A percentile compares a stretch with the other conserved stretches of the same genome.
phyloP scores from a whole-genome alignment of 192 early-diverging fungal species.

The Lunasporangiospora selenospora region DNA sequence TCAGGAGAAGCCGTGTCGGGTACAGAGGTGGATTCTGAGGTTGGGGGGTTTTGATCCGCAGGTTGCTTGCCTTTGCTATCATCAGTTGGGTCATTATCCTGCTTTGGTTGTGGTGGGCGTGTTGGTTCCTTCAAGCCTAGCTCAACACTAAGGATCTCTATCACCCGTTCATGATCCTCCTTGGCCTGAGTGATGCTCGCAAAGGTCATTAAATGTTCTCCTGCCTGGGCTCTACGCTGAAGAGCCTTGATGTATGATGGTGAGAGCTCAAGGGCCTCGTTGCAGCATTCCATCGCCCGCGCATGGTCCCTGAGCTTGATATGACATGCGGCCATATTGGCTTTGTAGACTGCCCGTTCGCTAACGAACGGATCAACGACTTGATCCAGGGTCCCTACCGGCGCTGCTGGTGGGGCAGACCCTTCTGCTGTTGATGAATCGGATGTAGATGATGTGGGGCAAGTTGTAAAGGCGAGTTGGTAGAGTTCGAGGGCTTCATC shows the following conservation, averaged over 20 bases:
- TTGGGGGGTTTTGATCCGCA: too few species aligned
- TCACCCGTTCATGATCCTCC: constrained; percentile 51
- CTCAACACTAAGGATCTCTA: constrained; percentile 48
- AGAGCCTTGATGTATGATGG: constrained; percentile 66
- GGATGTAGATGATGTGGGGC: constrained; percentile 26
- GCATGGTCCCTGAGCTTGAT: constrained; percentile 52
- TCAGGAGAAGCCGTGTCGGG: constrained; percentile 29
- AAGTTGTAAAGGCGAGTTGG: constrained; percentile 50
- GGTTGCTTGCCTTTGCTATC: too few species aligned
- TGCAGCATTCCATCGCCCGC: constrained; percentile 20
- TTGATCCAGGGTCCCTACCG: too few species aligned
- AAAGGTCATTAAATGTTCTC: constrained; percentile 57
- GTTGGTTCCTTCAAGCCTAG: constrained; percentile 26
- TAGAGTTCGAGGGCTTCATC: constrained; percentile 52
- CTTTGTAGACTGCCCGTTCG: constrained; percentile 61
- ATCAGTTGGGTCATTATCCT: too few species aligned
- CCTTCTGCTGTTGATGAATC: not conserved
- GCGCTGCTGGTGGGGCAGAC: too few species aligned
- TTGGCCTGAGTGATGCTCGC: constrained; percentile 43
- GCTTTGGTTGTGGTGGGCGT: too few species aligned
- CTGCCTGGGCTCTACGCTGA: constrained; percentile 65
- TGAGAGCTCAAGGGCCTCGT: constrained; percentile 56
- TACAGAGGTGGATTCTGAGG: too few species aligned
- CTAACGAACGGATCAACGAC: too few species aligned
- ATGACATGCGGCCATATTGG: constrained; percentile 73